These are phyloP conservation scores for Arabis alpina DNA, from an alignment of 345 rosid genomes.

Conservation along the genomic window DNA sequence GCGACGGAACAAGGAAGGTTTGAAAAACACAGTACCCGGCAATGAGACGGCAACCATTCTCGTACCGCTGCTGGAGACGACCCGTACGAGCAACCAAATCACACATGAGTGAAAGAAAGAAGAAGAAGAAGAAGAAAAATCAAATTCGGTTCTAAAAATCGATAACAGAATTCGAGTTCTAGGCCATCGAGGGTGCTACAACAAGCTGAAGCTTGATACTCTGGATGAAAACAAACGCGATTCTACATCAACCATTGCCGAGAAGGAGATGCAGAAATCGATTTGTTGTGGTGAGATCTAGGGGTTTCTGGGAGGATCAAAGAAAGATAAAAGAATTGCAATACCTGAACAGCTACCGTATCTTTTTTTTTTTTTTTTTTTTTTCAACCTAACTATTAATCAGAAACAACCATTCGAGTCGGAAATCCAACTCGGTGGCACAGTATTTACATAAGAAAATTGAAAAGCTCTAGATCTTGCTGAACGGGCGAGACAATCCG, in stretches of 20 bases:
- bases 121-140: background rate
- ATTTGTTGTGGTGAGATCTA: too few species aligned
- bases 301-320: background rate
- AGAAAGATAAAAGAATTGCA: too few species aligned
- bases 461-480: too few species aligned
- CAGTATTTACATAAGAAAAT: too few species aligned
- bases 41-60: conserved; percentile 90
- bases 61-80: conserved; percentile 95
- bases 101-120: conserved; percentile 52
- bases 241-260: conserved; percentile 11
- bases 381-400: too few species aligned
- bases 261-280: too few species aligned
- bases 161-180: background rate
- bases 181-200: too few species aligned
- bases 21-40: conserved; percentile 67
- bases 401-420: too few species aligned
- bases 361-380: too few species aligned
- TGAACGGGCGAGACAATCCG: too few species aligned
- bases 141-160: background rate
- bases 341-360: too few species aligned
- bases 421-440: too few species aligned
- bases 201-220: background rate
- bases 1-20: background rate
- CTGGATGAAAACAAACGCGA: background rate
- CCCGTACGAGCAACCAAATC: conserved; percentile 98